Evolutionary conservation across 345 rosid species (phyloP).

Genomic region (Euphorbia lathyris): DNA sequence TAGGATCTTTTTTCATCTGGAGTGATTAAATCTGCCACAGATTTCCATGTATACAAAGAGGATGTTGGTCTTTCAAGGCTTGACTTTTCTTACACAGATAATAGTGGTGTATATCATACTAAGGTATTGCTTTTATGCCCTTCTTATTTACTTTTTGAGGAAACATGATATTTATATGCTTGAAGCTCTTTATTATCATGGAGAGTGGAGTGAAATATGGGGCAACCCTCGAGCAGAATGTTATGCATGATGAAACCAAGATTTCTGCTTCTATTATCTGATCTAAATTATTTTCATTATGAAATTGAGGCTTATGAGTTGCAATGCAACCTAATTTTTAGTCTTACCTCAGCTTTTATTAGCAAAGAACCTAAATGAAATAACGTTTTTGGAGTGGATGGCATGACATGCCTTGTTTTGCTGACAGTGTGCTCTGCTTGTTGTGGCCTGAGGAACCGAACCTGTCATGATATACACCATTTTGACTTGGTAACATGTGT

Average conservation of each 20-base stretch:
- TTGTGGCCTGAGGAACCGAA: neutral
- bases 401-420: neutral
- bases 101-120: constrained; percentile 89
- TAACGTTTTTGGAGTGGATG: neutral
- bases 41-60: constrained; percentile 92
- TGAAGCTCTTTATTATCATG: constrained; percentile 12
- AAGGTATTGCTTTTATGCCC: constrained; percentile 45
- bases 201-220: constrained; percentile 9
- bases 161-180: constrained; percentile 9
- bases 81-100: constrained; percentile 87
- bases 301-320: neutral
- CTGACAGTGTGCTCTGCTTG: neutral
- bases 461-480: too few relatives aligned
- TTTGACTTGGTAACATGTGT: neutral
- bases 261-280: neutral
- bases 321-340: neutral
- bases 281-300: neutral
- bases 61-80: constrained; percentile 92
- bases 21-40: constrained; percentile 72
- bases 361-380: neutral
- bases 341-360: neutral
- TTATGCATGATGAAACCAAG: neutral
- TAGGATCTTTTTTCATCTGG: constrained; percentile 91
- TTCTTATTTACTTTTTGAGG: constrained; percentile 8
- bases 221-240: neutral